Evolutionary conservation across 306 rosid genomes (phyloP).

Genomic region (Pyrus bretschneideri): DNA sequence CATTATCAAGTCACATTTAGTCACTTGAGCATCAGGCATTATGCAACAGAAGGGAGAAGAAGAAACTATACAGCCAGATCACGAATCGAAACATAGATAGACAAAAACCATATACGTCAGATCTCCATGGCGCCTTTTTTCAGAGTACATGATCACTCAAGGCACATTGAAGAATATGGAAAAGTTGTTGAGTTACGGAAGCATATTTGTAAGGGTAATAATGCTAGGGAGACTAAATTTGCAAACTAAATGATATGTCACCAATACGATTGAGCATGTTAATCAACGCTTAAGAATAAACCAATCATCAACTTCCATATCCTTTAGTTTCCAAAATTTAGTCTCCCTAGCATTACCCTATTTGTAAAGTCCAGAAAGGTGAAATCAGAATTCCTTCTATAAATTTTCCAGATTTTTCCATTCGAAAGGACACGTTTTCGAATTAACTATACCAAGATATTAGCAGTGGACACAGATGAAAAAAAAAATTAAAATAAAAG

Average conservation of each 20-base stretch:
- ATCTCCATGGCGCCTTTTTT: background rate
- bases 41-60: background rate
- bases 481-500: background rate
- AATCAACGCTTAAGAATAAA: no score
- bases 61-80: background rate
- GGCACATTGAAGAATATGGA: background rate
- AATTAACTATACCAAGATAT: background rate
- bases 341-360: no score
- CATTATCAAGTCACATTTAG: slow-evolving; percentile 13
- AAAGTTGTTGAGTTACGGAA: background rate
- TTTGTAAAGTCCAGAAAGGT: background rate
- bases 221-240: no score
- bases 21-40: background rate
- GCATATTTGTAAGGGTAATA: no score
- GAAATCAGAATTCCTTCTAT: background rate
- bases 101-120: background rate
- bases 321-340: no score
- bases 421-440: background rate
- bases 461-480: background rate
- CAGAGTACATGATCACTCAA: background rate
- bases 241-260: no score
- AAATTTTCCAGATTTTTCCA: background rate
- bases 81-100: background rate
- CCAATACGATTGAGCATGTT: no score
- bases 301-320: no score